A percentile compares a stretch with the other conserved stretches of the same genome.
Conservation (phyloP, 73 alveolate species). For the Blepharisma stoltei region DNA sequence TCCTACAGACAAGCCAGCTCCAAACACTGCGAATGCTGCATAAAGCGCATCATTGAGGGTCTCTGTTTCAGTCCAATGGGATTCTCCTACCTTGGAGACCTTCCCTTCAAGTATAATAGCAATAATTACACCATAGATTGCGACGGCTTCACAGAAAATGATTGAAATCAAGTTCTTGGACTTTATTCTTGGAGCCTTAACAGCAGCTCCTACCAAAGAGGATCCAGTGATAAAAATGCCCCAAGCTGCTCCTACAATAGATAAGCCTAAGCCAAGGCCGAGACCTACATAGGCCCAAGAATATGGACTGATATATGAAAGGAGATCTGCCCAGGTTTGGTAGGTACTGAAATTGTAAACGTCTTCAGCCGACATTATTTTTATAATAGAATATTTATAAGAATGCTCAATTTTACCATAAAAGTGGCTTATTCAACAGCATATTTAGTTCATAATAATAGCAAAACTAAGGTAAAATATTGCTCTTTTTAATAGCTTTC, state of each 20-base stretch:
- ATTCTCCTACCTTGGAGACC: slow-evolving; percentile 49
- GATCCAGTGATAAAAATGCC: slow-evolving; percentile 98
- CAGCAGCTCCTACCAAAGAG: slow-evolving; percentile 94
- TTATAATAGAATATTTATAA: no score
- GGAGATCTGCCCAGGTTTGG: slow-evolving; percentile 16
- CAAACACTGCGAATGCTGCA: slow-evolving; percentile 85
- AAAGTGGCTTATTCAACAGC: no score
- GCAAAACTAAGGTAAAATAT: no score
- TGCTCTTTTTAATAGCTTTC: no score
- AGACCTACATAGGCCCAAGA: slow-evolving; percentile 97
- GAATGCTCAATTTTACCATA: no score
- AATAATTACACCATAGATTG: slow-evolving; percentile 98
- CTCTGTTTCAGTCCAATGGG: neutral
- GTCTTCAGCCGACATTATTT: neutral
- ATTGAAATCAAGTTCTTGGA: slow-evolving; percentile 96
- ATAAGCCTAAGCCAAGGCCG: slow-evolving; percentile 90
- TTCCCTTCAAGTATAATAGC: slow-evolving; percentile 95
- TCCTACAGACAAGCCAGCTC: slow-evolving; percentile 98
- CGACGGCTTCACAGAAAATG: slow-evolving; percentile 99
- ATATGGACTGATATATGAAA: slow-evolving; percentile 50
- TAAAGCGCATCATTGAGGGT: slow-evolving; percentile 45
- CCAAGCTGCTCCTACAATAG: slow-evolving; percentile 91
- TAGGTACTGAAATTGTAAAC: neutral
- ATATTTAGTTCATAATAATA: no score
- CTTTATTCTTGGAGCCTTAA: slow-evolving; percentile 94